Conservation (phyloP, 2,329 filamentous ascomycete genomes). For the Diaporthe citriasiana region DNA sequence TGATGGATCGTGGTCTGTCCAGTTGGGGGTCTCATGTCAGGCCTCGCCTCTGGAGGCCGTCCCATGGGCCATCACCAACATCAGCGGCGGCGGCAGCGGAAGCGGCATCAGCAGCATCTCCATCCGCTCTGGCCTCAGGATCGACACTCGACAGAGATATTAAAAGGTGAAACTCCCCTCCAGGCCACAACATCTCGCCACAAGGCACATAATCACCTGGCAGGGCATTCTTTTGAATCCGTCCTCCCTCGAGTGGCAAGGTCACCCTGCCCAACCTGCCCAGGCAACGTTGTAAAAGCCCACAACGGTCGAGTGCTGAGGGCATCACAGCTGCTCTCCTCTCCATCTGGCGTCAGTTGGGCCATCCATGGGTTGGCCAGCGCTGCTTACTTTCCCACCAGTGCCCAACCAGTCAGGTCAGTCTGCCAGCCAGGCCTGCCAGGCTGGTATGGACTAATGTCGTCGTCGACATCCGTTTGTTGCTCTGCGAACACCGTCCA, state of each 20-base stretch:
- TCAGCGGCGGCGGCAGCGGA: background rate
- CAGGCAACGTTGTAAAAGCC: background rate
- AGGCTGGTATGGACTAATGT: background rate
- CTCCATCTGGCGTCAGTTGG: background rate
- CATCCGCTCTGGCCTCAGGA: constrained; percentile 6
- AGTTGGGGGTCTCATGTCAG: constrained; percentile 22
- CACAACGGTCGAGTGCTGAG: constrained; percentile 5
- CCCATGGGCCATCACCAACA: background rate
- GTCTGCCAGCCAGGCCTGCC: background rate
- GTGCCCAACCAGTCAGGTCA: background rate
- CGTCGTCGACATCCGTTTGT: constrained; percentile 9
- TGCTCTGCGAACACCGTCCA: background rate
- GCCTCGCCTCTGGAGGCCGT: constrained; percentile 5
- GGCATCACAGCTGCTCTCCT: background rate
- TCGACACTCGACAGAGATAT: background rate
- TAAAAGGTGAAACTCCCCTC: constrained; percentile 36
- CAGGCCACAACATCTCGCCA: constrained; percentile 2
- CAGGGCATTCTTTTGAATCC: background rate
- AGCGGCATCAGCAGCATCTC: background rate
- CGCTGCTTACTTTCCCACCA: background rate
- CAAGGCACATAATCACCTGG: constrained; percentile 13
- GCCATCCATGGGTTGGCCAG: background rate
- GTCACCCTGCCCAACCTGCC: constrained; percentile 9
- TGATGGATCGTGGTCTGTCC: background rate
- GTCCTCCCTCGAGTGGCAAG: constrained; percentile 5